Evolutionary conservation across 2,329 filamentous ascomycete genomes (phyloP).

Genomic region (Karstenula rhodostoma): DNA sequence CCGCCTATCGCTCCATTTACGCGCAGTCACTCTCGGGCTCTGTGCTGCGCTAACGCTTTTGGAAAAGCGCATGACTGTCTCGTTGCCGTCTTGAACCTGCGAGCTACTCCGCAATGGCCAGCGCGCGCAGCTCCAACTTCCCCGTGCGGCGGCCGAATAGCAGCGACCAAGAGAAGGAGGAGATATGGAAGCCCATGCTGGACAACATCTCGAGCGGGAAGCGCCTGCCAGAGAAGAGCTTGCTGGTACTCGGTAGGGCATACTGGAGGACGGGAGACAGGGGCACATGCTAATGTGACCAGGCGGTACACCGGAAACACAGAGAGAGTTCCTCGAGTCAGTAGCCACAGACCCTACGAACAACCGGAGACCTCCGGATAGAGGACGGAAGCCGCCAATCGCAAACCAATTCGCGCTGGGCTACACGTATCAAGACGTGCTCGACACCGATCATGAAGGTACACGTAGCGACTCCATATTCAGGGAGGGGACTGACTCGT

Average conservation of each 20-base stretch:
- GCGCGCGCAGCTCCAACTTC: constrained; percentile 42
- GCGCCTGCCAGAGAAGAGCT: constrained; percentile 88
- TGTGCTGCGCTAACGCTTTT: neutral
- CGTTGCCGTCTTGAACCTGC: constrained; percentile 15
- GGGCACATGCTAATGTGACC: constrained; percentile 27
- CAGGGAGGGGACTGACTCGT: constrained; percentile 19
- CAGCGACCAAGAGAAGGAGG: constrained; percentile 76
- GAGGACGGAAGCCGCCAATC: constrained; percentile 71
- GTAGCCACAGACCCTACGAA: constrained; percentile 50
- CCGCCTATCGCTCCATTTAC: constrained; percentile 17
- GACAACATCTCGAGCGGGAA: constrained; percentile 90
- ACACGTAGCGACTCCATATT: constrained; percentile 28
- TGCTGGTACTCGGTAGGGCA: constrained; percentile 79
- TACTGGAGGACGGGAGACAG: constrained; percentile 14
- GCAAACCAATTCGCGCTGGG: constrained; percentile 92
- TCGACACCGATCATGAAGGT: constrained; percentile 95
- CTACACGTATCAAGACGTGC: constrained; percentile 93
- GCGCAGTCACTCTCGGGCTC: neutral
- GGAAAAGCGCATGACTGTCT: neutral
- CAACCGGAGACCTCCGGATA: constrained; percentile 61
- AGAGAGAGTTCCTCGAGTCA: constrained; percentile 79
- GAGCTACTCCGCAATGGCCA: constrained; percentile 43
- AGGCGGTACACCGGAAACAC: constrained; percentile 84
- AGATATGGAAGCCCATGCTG: constrained; percentile 94
- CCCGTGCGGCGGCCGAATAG: constrained; percentile 50